These are phyloP conservation scores for Sarocladiaceae sp. DNA, from an alignment of 2,329 filamentous ascomycete species.

Conservation along the genomic window DNA sequence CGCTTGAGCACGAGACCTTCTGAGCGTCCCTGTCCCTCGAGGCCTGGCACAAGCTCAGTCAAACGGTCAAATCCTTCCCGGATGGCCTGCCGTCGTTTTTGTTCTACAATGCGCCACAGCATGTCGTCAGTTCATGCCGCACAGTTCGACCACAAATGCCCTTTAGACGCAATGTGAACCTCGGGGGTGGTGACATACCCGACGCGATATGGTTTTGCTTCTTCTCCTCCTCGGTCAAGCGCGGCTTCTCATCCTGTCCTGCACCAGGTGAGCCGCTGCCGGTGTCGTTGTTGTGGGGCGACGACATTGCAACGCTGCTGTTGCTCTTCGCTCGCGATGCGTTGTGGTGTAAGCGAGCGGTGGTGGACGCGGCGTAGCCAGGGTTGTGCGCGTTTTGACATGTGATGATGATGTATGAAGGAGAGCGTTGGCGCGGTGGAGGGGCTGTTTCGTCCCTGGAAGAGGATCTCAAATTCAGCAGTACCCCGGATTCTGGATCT, in stretches of 20 bases:
- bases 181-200: constrained; percentile 28
- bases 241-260: constrained; percentile 39
- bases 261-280: constrained; percentile 15
- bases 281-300: constrained; percentile 12
- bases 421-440: not conserved
- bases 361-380: too few species aligned
- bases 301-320: constrained; percentile 15
- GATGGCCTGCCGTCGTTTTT: constrained; percentile 55
- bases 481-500: constrained; percentile 4
- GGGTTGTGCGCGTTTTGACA: too few species aligned
- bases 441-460: not conserved
- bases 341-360: too few species aligned
- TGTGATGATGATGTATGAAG: constrained; percentile 7
- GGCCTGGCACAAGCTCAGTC: constrained; percentile 71
- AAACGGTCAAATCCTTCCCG: constrained; percentile 78
- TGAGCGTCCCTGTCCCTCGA: constrained; percentile 76
- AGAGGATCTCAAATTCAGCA: too few species aligned
- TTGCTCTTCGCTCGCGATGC: too few species aligned
- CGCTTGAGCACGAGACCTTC: constrained; percentile 76
- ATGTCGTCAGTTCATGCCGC: too few species aligned
- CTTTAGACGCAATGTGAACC: not conserved
- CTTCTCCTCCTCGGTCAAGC: constrained; percentile 47
- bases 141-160: too few species aligned
- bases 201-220: constrained; percentile 51
- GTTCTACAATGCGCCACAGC: constrained; percentile 24